Evolutionary conservation across 1,284 basidiomycete species (phyloP).

Genomic region (Ganoderma boninense): DNA sequence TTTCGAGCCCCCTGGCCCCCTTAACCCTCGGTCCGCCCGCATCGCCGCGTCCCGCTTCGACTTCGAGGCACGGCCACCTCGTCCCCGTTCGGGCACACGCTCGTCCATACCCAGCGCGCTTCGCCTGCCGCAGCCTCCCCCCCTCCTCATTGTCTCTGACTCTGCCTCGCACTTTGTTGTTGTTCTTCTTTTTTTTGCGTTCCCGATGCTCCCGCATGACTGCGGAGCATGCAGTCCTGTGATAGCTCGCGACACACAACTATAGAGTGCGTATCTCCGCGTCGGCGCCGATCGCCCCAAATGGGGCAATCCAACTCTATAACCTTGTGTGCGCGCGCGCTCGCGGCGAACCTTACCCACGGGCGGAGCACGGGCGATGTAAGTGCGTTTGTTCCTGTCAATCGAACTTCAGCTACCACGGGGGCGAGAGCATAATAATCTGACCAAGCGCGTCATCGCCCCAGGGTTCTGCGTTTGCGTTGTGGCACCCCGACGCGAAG

Average conservation of each 20-base stretch:
- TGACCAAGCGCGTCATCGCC: neutral
- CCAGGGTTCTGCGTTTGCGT: neutral
- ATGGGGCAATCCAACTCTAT: slow-evolving; percentile 19
- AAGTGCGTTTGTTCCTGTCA: slow-evolving; percentile 7
- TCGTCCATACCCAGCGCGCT: slow-evolving; percentile 1
- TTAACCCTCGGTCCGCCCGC: neutral
- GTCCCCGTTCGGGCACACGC: neutral
- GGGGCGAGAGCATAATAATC: neutral
- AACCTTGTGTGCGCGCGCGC: slow-evolving; percentile 15
- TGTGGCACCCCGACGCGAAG: slow-evolving; percentile 1
- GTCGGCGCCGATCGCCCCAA: slow-evolving; percentile 17
- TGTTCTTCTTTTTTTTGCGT: neutral
- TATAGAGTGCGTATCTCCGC: slow-evolving; percentile 13
- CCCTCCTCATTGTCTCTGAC: neutral
- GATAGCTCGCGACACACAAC: slow-evolving; percentile 1
- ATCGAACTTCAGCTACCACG: neutral
- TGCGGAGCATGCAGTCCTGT: slow-evolving; percentile 2
- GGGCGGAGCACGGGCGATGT: slow-evolving; percentile 1
- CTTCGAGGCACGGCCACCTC: neutral
- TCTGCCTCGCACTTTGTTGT: too few relatives aligned
- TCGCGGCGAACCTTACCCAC: slow-evolving; percentile 15
- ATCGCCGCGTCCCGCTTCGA: neutral
- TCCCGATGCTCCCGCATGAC: neutral
- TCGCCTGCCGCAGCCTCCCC: neutral
- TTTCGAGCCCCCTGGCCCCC: neutral